Evolutionary conservation across 306 rosid species (phyloP).

Genomic region (Fragaria ananassa): DNA sequence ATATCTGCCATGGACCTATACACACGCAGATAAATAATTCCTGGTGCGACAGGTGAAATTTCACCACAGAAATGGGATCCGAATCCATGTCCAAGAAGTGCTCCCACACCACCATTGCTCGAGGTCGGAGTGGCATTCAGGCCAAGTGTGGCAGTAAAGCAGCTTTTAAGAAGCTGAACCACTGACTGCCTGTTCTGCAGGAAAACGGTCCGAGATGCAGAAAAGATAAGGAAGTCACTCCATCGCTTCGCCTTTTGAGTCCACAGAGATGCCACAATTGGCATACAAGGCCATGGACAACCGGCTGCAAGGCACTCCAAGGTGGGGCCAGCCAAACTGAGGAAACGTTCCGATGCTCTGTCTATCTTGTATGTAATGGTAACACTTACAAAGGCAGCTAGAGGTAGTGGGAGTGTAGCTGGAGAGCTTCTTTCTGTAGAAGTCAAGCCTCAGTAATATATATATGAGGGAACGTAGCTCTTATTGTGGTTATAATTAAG

Average conservation of each 20-base stretch:
- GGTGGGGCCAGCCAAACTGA: slow-evolving; percentile 87
- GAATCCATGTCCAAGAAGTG: slow-evolving; percentile 91
- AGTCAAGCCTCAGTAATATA: slow-evolving; percentile 6
- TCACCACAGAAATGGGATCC: slow-evolving; percentile 73
- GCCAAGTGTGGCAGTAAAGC: slow-evolving; percentile 91
- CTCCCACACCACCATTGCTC: slow-evolving; percentile 76
- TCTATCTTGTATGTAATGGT: slow-evolving; percentile 93
- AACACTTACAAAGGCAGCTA: slow-evolving; percentile 96
- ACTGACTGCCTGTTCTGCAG: slow-evolving; percentile 75
- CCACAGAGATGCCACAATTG: slow-evolving; percentile 97
- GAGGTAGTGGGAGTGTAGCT: slow-evolving; percentile 93
- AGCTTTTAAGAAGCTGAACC: slow-evolving; percentile 85
- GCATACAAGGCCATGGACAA: slow-evolving; percentile 99
- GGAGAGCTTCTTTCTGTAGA: slow-evolving; percentile 71
- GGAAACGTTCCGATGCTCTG: slow-evolving; percentile 75
- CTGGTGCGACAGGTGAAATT: slow-evolving; percentile 87
- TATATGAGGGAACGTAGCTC: neutral
- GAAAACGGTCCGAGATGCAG: slow-evolving; percentile 89
- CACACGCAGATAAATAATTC: slow-evolving; percentile 80
- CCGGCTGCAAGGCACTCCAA: slow-evolving; percentile 91
- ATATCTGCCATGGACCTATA: slow-evolving; percentile 62
- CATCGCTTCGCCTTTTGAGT: slow-evolving; percentile 93
- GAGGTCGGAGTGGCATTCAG: slow-evolving; percentile 58
- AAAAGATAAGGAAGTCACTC: slow-evolving; percentile 86
- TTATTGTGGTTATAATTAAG: neutral